These are phyloP conservation scores for Macrophomina tecta DNA, from an alignment of 2,329 filamentous ascomycete species.

Conservation along the genomic window DNA sequence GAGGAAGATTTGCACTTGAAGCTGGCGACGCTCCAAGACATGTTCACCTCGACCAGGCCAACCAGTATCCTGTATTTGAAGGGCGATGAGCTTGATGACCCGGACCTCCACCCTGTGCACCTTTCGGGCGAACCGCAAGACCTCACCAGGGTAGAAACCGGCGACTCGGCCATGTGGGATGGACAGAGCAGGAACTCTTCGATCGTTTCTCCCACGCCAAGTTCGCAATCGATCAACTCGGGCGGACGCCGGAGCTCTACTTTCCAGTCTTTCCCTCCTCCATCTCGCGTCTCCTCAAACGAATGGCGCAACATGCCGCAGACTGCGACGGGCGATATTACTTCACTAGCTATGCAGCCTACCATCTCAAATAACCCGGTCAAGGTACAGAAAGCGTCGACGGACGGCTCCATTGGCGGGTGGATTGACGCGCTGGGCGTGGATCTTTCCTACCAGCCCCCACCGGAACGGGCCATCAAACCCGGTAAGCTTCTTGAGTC, in stretches of 20 bases:
- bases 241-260: slow-evolving; percentile 48
- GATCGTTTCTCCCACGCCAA: slow-evolving; percentile 58
- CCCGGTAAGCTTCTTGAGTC: slow-evolving; percentile 55
- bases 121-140: slow-evolving; percentile 72
- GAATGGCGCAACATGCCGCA: slow-evolving; percentile 66
- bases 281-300: slow-evolving; percentile 53
- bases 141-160: slow-evolving; percentile 58
- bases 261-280: slow-evolving; percentile 52
- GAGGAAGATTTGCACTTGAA: slow-evolving; percentile 80
- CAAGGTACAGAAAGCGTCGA: slow-evolving; percentile 61
- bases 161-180: slow-evolving; percentile 55
- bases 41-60: slow-evolving; percentile 84
- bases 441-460: slow-evolving; percentile 83
- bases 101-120: slow-evolving; percentile 77
- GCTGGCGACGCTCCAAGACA: slow-evolving; percentile 78
- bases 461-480: slow-evolving; percentile 72
- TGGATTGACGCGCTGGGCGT: slow-evolving; percentile 94
- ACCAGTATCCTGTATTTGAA: slow-evolving; percentile 79
- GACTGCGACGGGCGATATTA: slow-evolving; percentile 58
- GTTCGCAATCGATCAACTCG: slow-evolving; percentile 52
- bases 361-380: slow-evolving; percentile 56
- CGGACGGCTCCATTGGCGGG: slow-evolving; percentile 71
- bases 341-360: slow-evolving; percentile 51
- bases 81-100: slow-evolving; percentile 79
- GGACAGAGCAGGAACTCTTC: slow-evolving; percentile 56